Conservation (phyloP, 495 filamentous ascomycete species). For the Xylaria telfairii region DNA sequence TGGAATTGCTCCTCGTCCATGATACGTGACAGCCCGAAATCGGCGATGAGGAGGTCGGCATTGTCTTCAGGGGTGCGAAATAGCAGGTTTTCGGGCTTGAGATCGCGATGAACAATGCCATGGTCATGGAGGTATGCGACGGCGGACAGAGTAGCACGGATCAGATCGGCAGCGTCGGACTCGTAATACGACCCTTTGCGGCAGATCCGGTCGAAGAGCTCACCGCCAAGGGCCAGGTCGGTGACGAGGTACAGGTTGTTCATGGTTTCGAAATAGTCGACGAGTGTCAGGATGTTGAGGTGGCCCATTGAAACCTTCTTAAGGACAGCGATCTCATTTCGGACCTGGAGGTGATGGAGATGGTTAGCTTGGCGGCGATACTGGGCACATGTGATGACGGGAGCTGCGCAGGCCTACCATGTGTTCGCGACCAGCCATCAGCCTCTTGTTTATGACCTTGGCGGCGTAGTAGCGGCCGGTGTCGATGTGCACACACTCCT, state of each 20-base stretch:
- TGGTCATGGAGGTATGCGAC: slow-evolving; percentile 98
- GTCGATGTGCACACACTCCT: slow-evolving; percentile 98
- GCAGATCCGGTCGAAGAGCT: slow-evolving; percentile 98
- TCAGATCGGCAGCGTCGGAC: slow-evolving; percentile 92
- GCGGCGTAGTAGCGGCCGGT: slow-evolving; percentile 98
- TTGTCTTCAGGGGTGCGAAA: slow-evolving; percentile 84
- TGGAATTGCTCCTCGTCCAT: slow-evolving; percentile 99
- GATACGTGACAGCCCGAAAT: slow-evolving; percentile 92
- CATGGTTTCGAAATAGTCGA: slow-evolving; percentile 99
- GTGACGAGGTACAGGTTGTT: slow-evolving; percentile 99
- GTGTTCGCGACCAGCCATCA: slow-evolving; percentile 97
- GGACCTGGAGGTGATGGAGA: slow-evolving; percentile 64
- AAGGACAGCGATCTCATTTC: slow-evolving; percentile 97
- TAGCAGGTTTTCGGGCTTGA: slow-evolving; percentile 78
- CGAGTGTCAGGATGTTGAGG: slow-evolving; percentile 94
- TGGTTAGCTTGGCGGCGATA: slow-evolving; percentile 17
- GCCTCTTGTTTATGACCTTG: slow-evolving; percentile 97
- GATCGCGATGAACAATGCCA: slow-evolving; percentile 91
- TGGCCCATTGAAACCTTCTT: slow-evolving; percentile 98
- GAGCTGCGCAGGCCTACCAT: slow-evolving; percentile 70
- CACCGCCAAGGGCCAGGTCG: slow-evolving; percentile 93
- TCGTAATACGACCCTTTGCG: slow-evolving; percentile 98
- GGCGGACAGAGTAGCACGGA: slow-evolving; percentile 93
- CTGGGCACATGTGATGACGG: background rate
- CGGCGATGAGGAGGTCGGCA: slow-evolving; percentile 90